Evolutionary conservation across 2,329 filamentous ascomycete species (phyloP).

Genomic region (Colletotrichum sojae): DNA sequence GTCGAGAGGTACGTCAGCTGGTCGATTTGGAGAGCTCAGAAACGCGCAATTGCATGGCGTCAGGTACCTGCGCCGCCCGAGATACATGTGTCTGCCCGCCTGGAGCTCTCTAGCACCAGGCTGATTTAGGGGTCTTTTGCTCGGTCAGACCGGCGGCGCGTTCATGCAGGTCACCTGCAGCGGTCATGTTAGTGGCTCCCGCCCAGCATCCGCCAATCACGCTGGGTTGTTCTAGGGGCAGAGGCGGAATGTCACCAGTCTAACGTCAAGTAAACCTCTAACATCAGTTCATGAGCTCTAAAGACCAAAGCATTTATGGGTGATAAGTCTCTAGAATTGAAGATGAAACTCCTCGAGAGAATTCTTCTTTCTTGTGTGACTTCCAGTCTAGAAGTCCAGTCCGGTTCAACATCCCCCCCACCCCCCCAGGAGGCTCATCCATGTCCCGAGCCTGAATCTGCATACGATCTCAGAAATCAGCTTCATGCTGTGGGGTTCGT

Average conservation of each 20-base stretch:
- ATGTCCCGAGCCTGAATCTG: background rate
- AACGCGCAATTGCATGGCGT: slow-evolving; percentile 37
- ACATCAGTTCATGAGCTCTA: background rate
- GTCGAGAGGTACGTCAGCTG: slow-evolving; percentile 32
- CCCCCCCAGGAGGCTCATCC: background rate
- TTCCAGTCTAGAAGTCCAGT: background rate
- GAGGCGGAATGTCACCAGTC: background rate
- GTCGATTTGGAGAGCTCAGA: slow-evolving; percentile 27
- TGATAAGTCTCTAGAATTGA: too few relatives aligned
- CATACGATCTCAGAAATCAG: background rate
- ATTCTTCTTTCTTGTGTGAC: too few relatives aligned
- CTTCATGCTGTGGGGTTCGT: background rate
- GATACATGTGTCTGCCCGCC: background rate
- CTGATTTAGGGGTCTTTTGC: slow-evolving; percentile 34
- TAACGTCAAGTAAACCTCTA: background rate
- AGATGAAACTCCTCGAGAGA: too few relatives aligned
- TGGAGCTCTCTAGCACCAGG: slow-evolving; percentile 9
- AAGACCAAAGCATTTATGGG: background rate
- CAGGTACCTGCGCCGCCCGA: slow-evolving; percentile 10
- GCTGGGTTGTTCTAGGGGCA: background rate
- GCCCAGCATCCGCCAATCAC: slow-evolving; percentile 25
- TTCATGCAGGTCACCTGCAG: slow-evolving; percentile 38
- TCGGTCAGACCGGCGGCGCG: slow-evolving; percentile 20
- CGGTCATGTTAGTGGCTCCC: slow-evolving; percentile 26
- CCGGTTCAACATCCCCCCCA: background rate